Percentiles rank a stretch among this genome's conserved stretches.
Conservation (phyloP, 2,329 filamentous ascomycete species). For the Hypoxylon sp. region DNA sequence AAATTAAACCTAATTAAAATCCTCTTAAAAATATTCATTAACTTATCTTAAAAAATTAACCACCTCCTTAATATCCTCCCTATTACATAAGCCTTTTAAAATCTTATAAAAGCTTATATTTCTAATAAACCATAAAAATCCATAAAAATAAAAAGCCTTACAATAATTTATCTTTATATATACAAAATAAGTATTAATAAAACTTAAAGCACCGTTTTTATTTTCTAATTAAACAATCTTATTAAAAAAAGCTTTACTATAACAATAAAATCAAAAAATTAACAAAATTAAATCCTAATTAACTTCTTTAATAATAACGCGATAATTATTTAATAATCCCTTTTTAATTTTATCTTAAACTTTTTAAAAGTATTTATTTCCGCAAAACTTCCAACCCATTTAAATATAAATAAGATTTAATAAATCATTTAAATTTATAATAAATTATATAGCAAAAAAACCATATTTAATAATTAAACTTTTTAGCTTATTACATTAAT, state of each 20-base stretch:
- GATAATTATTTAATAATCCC: not conserved
- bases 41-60: conserved; percentile 10
- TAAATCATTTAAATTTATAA: no score
- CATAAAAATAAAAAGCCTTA: conserved; percentile 18
- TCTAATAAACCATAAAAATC: conserved; percentile 2
- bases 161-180: conserved; percentile 14
- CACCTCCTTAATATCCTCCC: not conserved
- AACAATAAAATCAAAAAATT: conserved; percentile 16
- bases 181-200: no score
- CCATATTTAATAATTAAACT: no score
- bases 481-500: conserved; percentile 3
- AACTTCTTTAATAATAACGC: conserved; percentile 7
- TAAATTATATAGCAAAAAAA: no score
- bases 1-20: conserved; percentile 9
- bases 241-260: conserved; percentile 25
- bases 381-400: not conserved
- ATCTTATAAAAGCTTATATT: conserved; percentile 3
- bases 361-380: not conserved
- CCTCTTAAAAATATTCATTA: conserved; percentile 16
- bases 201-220: not conserved
- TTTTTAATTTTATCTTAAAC: not conserved
- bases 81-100: not conserved
- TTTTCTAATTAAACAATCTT: conserved; percentile 7
- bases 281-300: conserved; percentile 19
- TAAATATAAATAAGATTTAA: no score